Conservation (phyloP, 2,329 filamentous ascomycete species). For the Amesomyces nigricolor region DNA sequence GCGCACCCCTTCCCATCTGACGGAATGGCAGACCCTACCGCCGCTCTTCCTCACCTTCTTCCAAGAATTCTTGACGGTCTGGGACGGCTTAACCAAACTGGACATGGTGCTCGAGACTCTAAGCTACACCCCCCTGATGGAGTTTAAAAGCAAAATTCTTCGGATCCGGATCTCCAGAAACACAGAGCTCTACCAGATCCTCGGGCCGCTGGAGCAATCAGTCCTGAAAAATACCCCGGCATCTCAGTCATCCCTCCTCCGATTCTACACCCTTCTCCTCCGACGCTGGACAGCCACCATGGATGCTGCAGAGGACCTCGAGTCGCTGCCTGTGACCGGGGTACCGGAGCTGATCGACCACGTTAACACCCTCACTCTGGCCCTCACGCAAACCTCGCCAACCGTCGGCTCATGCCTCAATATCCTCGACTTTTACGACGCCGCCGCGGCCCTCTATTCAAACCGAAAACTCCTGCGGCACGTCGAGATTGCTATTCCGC, state of each 20-base stretch:
- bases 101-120: constrained; percentile 54
- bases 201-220: constrained; percentile 47
- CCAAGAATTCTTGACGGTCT: constrained; percentile 48
- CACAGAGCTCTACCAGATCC: constrained; percentile 46
- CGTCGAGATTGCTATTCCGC: constrained; percentile 63
- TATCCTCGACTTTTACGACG: constrained; percentile 66
- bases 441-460: constrained; percentile 51
- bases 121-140: constrained; percentile 47
- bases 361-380: constrained; percentile 52
- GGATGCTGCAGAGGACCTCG: constrained; percentile 35
- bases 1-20: constrained; percentile 11
- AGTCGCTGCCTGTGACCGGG: constrained; percentile 33
- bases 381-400: constrained; percentile 51
- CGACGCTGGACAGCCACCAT: constrained; percentile 51
- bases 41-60: constrained; percentile 47
- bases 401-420: constrained; percentile 44
- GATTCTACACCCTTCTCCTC: constrained; percentile 63
- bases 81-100: constrained; percentile 56
- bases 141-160: constrained; percentile 47
- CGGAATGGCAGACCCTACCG: constrained; percentile 39
- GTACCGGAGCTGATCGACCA: constrained; percentile 42
- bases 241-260: constrained; percentile 56
- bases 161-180: constrained; percentile 22
- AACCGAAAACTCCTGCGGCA: constrained; percentile 45
- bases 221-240: constrained; percentile 44